Evolutionary conservation across 441 rosid species (phyloP).

Genomic region (Bruguiera hainesii): DNA sequence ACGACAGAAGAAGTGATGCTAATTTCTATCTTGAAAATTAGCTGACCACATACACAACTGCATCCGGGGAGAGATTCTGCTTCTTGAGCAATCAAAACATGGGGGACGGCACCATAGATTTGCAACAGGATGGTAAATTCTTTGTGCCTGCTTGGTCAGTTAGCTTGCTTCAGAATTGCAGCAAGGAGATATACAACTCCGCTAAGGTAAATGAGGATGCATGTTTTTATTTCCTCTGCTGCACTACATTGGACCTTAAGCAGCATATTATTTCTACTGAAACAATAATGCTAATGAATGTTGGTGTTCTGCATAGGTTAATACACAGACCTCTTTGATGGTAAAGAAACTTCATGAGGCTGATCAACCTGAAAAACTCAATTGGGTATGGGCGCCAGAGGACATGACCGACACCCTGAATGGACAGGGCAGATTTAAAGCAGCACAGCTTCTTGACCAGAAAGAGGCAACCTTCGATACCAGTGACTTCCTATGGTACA

Average conservation of each 20-base stretch:
- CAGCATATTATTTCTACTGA: neutral
- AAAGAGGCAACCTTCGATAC: slow-evolving; percentile 24
- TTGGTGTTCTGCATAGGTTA: neutral
- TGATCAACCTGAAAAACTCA: neutral
- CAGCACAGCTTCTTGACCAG: slow-evolving; percentile 28
- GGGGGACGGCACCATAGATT: slow-evolving; percentile 49
- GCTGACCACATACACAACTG: slow-evolving; percentile 57
- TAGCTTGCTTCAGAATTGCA: slow-evolving; percentile 79
- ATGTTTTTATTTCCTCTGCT: neutral
- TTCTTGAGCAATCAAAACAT: slow-evolving; percentile 66
- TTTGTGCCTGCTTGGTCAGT: slow-evolving; percentile 79
- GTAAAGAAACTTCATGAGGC: slow-evolving; percentile 4
- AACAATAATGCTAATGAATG: neutral
- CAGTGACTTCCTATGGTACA: slow-evolving; percentile 28
- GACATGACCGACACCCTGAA: neutral
- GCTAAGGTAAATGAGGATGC: slow-evolving; percentile 53
- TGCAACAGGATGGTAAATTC: slow-evolving; percentile 62
- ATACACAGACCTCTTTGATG: slow-evolving; percentile 14
- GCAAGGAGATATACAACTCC: slow-evolving; percentile 64
- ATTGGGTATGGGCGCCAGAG: slow-evolving; percentile 34
- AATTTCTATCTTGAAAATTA: slow-evolving; percentile 19
- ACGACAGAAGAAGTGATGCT: too few relatives aligned
- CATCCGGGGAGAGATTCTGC: slow-evolving; percentile 57
- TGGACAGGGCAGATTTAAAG: slow-evolving; percentile 18
- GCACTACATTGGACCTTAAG: too few relatives aligned